Conservation (phyloP, 2,329 filamentous ascomycete species). For the Cryphonectria radicalis region DNA sequence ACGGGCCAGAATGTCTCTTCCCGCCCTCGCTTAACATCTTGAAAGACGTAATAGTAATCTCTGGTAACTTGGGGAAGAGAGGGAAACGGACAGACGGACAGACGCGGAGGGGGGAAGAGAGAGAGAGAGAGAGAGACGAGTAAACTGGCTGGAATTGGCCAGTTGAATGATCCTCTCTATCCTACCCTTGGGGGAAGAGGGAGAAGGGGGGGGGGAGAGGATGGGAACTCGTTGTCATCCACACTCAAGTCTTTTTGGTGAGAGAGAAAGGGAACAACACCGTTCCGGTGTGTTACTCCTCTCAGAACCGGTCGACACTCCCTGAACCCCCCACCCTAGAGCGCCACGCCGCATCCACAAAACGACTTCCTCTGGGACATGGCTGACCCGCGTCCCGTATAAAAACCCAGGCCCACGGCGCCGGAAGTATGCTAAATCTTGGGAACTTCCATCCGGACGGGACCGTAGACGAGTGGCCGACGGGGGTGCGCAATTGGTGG, state of each 20-base stretch:
- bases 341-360: not conserved
- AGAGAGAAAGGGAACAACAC: too few relatives aligned
- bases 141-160: too few relatives aligned
- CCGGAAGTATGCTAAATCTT: conserved; percentile 9
- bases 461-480: not conserved
- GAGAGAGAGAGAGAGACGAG: too few relatives aligned
- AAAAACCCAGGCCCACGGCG: not conserved
- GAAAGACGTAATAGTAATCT: not conserved
- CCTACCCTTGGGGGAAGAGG: too few relatives aligned
- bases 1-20: conserved; percentile 17
- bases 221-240: too few relatives aligned
- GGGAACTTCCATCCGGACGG: not conserved
- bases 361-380: not conserved
- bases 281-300: not conserved
- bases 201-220: too few relatives aligned
- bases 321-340: not conserved
- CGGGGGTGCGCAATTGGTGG: not conserved
- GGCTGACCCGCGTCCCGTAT: not conserved
- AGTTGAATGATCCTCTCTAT: too few relatives aligned
- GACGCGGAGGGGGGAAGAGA: too few relatives aligned
- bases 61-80: not conserved
- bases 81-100: too few relatives aligned
- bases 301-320: not conserved
- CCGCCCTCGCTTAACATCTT: conserved; percentile 9
- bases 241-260: too few relatives aligned